A percentile compares a stretch with the other conserved stretches of the same genome.
phyloP scores from a whole-genome alignment of 208 protist species.

The Porcisia hertigi region DNA sequence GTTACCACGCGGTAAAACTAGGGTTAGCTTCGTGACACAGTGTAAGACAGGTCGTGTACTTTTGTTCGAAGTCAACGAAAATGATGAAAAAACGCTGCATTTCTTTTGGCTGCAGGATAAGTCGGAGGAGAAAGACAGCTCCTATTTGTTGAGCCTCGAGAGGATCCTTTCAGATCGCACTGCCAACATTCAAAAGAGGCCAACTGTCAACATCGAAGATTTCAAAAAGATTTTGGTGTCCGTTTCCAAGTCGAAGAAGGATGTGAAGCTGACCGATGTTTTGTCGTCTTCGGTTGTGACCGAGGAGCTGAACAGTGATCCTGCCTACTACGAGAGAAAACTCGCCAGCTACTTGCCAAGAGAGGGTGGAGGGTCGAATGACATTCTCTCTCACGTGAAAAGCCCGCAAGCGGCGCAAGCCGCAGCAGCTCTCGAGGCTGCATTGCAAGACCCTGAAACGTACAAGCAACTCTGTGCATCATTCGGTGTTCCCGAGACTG shows the following conservation, averaged over 20 bases:
- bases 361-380: conserved; percentile 29
- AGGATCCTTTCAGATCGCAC: conserved; percentile 32
- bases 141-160: conserved; percentile 52
- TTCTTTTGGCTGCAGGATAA: conserved; percentile 91
- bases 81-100: conserved; percentile 27
- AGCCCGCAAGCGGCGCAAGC: conserved; percentile 64
- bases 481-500: conserved; percentile 52
- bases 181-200: neutral
- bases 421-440: conserved; percentile 38
- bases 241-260: conserved; percentile 39
- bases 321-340: conserved; percentile 56
- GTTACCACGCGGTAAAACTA: conserved; percentile 33
- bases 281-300: conserved; percentile 53
- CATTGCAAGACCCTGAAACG: conserved; percentile 49
- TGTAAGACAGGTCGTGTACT: conserved; percentile 79
- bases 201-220: conserved; percentile 43
- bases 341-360: conserved; percentile 48
- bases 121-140: conserved; percentile 60
- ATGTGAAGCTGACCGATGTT: conserved; percentile 38
- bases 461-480: conserved; percentile 53
- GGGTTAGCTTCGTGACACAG: conserved; percentile 53
- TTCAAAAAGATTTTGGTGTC: conserved; percentile 63
- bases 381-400: conserved; percentile 65
- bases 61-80: conserved; percentile 52
- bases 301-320: conserved; percentile 52